Evolutionary conservation across 2,329 filamentous ascomycete genomes (phyloP).

Genomic region (Aspergillus brunneoviolaceus): DNA sequence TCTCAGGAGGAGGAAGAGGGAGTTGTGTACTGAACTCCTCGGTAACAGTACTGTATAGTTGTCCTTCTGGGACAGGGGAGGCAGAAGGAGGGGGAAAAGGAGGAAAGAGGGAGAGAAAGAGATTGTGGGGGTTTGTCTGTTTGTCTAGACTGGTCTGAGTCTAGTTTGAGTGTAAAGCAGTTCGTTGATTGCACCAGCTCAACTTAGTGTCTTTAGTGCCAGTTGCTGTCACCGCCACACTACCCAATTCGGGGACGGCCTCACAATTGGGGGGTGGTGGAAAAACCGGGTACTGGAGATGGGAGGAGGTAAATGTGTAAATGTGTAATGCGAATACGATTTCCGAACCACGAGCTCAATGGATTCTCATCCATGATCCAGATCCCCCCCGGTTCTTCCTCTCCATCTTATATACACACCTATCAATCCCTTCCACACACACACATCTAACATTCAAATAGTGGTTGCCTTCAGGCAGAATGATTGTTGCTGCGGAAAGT

Average conservation of each 20-base stretch:
- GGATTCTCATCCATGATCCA: too few species aligned
- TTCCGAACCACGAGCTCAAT: background rate
- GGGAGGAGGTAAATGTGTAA: background rate
- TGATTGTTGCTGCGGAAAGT: constrained; percentile 14
- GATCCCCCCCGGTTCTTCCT: too few species aligned
- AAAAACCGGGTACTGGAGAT: background rate
- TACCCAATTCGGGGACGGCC: background rate
- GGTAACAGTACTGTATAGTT: background rate
- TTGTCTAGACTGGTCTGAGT: background rate
- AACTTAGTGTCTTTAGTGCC: constrained; percentile 17
- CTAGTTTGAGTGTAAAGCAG: constrained; percentile 20
- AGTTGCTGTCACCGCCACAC: constrained; percentile 22
- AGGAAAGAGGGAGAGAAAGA: constrained; percentile 15
- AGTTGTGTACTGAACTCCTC: background rate
- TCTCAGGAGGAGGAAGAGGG: background rate
- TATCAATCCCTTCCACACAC: background rate
- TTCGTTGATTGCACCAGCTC: constrained; percentile 18
- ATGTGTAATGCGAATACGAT: background rate
- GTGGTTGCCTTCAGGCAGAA: constrained; percentile 20
- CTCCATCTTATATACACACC: background rate
- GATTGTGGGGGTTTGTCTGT: background rate
- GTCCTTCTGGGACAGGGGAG: constrained; percentile 5
- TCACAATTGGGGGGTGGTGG: background rate
- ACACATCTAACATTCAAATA: background rate
- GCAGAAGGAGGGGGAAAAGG: background rate